Conservation (phyloP, 305 asterid species). For the Fraxinus latifolia region DNA sequence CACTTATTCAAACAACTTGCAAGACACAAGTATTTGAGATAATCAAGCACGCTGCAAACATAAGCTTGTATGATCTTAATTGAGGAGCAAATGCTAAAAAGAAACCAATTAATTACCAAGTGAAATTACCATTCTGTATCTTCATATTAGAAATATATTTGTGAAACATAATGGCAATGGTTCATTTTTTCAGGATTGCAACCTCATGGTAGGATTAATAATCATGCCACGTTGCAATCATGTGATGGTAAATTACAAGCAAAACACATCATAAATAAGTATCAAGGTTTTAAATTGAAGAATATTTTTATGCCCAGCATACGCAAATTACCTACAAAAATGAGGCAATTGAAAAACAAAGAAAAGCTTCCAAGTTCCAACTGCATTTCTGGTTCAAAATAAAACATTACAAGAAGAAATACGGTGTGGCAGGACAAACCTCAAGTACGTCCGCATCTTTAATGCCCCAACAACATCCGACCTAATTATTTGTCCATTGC, state of each 20-base stretch:
- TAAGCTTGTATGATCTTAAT: neutral
- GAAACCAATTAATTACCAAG: neutral
- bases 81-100: neutral
- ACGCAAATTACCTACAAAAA: neutral
- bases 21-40: neutral
- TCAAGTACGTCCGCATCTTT: conserved; percentile 92
- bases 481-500: conserved; percentile 88
- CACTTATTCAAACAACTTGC: neutral
- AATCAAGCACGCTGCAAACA: neutral
- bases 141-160: neutral
- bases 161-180: neutral
- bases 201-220: neutral
- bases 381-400: neutral
- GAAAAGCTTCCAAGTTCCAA: neutral
- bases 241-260: conserved; percentile 6
- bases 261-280: neutral
- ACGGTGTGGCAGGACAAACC: conserved; percentile 41
- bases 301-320: neutral
- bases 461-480: conserved; percentile 94
- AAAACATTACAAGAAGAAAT: neutral
- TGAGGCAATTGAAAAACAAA: neutral
- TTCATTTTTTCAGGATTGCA: neutral
- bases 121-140: neutral
- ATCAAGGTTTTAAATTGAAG: neutral
- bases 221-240: conserved; percentile 4